Evolutionary conservation across 2,329 filamentous ascomycete species (phyloP).

Genomic region (Paecilomyces fulvus): DNA sequence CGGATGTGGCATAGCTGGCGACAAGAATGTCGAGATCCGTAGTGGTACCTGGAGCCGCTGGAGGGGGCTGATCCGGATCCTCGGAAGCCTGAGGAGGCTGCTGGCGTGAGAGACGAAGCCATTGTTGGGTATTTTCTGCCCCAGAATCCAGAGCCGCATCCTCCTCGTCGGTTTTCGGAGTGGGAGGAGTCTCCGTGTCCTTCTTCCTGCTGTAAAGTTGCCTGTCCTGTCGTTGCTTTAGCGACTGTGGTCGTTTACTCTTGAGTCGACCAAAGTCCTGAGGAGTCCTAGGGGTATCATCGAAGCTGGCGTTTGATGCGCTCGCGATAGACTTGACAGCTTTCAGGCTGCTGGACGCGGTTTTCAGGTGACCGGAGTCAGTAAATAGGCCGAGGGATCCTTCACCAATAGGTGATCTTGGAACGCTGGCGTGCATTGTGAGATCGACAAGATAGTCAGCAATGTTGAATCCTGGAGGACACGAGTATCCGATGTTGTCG

Average conservation of each 20-base stretch:
- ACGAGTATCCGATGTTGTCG: slow-evolving; percentile 81
- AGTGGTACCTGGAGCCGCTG: slow-evolving; percentile 49
- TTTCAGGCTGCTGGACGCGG: slow-evolving; percentile 76
- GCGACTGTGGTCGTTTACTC: slow-evolving; percentile 65
- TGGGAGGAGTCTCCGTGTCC: slow-evolving; percentile 47
- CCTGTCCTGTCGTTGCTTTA: slow-evolving; percentile 78
- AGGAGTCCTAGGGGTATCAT: slow-evolving; percentile 54
- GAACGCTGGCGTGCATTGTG: slow-evolving; percentile 82
- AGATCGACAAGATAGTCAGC: slow-evolving; percentile 95
- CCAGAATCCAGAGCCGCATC: slow-evolving; percentile 44
- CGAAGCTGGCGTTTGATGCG: slow-evolving; percentile 65
- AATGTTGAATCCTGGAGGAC: slow-evolving; percentile 96
- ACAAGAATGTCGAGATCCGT: slow-evolving; percentile 81
- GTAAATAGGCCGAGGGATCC: slow-evolving; percentile 53
- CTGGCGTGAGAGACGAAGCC: slow-evolving; percentile 52
- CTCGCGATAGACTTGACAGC: slow-evolving; percentile 88
- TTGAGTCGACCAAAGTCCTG: slow-evolving; percentile 58
- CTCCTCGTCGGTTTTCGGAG: slow-evolving; percentile 57
- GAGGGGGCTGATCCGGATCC: slow-evolving; percentile 56
- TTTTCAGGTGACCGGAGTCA: slow-evolving; percentile 52
- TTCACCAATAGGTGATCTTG: slow-evolving; percentile 47
- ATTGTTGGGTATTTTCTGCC: slow-evolving; percentile 46
- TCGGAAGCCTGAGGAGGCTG: slow-evolving; percentile 56
- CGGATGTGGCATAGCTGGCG: slow-evolving; percentile 64
- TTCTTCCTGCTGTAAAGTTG: slow-evolving; percentile 83